These are phyloP conservation scores for Penicillium coprophilum DNA, from an alignment of 495 filamentous ascomycete genomes.

Conservation along the genomic window DNA sequence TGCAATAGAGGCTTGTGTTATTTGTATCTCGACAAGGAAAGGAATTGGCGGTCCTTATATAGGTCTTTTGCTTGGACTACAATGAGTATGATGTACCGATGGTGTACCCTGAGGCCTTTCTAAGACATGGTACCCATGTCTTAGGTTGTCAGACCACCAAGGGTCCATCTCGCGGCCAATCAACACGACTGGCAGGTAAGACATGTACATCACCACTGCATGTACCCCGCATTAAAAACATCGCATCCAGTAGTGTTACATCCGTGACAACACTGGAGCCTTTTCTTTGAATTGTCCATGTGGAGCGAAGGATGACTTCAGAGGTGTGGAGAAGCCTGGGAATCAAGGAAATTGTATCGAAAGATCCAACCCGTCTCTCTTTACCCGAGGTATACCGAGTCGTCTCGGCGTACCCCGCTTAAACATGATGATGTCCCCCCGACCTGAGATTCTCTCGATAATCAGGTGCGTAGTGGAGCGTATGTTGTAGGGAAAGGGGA, in stretches of 20 bases:
- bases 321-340: constrained; percentile 11
- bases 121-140: constrained; percentile 24
- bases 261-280: no score
- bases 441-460: neutral
- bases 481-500: no score
- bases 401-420: constrained; percentile 13
- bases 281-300: constrained; percentile 15
- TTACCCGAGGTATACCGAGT: constrained; percentile 5
- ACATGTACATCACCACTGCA: constrained; percentile 27
- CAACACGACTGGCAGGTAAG: constrained; percentile 21
- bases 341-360: constrained; percentile 16
- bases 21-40: constrained; percentile 7
- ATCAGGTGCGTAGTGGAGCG: no score
- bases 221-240: constrained; percentile 22
- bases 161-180: constrained; percentile 16
- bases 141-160: constrained; percentile 22
- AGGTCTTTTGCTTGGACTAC: constrained; percentile 19
- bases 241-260: constrained; percentile 22
- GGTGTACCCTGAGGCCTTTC: constrained; percentile 14
- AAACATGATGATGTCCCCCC: constrained; percentile 13
- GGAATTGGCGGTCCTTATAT: constrained; percentile 25
- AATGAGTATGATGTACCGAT: constrained; percentile 15
- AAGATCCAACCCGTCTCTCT: constrained; percentile 10
- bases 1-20: constrained; percentile 16
- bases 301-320: constrained; percentile 12